Conservation (phyloP, 1,284 basidiomycete species). For the Lentinula novae-zelandiae region DNA sequence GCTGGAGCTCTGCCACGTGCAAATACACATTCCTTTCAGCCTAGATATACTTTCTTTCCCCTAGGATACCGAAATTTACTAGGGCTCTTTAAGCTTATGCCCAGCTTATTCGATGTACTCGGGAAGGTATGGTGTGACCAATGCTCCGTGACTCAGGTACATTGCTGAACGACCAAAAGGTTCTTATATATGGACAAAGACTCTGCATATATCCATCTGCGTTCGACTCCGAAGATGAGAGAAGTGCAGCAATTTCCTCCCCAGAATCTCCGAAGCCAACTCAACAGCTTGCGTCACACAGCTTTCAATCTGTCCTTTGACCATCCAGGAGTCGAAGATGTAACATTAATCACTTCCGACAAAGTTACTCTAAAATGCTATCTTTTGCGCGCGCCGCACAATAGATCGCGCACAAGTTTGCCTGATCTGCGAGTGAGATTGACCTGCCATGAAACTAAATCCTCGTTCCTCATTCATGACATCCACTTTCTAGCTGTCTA, state of each 20-base stretch:
- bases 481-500: not conserved
- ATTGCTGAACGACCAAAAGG: not conserved
- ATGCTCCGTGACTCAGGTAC: not conserved
- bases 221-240: slow-evolving; percentile 11
- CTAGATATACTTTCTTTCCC: not conserved
- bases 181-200: slow-evolving; percentile 7
- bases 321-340: slow-evolving; percentile 5
- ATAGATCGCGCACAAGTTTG: not conserved
- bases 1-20: not conserved
- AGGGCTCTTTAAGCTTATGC: not conserved
- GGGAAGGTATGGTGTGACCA: not conserved
- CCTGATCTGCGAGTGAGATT: not conserved
- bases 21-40: too few relatives aligned
- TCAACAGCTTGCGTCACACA: not conserved
- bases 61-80: not conserved
- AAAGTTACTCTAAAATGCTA: slow-evolving; percentile 9
- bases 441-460: not conserved
- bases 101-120: not conserved
- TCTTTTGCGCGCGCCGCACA: slow-evolving; percentile 6
- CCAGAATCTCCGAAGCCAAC: too few relatives aligned
- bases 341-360: slow-evolving; percentile 14
- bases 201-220: slow-evolving; percentile 15
- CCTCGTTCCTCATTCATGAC: not conserved
- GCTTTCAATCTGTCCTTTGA: slow-evolving; percentile 1
- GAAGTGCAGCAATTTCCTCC: slow-evolving; percentile 1